Base-by-base conservation (phyloP, 176 grass and related monocot genomes). In the Oryza officinalis region DNA sequence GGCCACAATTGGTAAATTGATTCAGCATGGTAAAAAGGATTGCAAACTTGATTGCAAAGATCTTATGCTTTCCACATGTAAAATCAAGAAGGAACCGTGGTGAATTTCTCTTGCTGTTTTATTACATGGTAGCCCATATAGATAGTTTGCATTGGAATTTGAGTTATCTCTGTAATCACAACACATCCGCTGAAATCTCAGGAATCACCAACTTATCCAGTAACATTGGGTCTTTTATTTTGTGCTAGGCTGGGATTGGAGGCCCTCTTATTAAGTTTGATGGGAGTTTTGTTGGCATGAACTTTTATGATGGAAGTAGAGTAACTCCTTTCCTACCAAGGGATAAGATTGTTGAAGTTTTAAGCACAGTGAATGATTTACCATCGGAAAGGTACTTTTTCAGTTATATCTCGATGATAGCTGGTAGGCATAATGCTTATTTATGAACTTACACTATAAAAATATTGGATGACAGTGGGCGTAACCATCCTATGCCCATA, bases 251-350 rank as follows among this genome's bases (percentile, higher is more conserved):
- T 52, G 79, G n/a, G 46, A 81, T 71, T 60, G 79, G 47, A 71
- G 79, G 79, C 14, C 60, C 71, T 38, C 61, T 84, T 40, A 54
- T 67, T 75, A 35, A 50, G 52, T 13, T 84, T 76, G n/a, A 67
- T 38, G 81, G 81, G 60, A 67, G 5, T 67, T 75, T 67, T 49
- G 72, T 84, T 22, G 44, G 71, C n/a, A 40, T 76, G 72, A 84
- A 84, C 44, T 84, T 84, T 66, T 76, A 67, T 26, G 71, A 84
- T 84, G 45, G 6, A n/a, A 52, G 32, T 27, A 17, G 0, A 27
- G 23, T 41, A 76, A 68, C 72, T 41, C 82, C 72, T 68, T 76
- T 76, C 72, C 63, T 84, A 11, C 46, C 72, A 43, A 76, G 14
- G 63, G 7, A 6, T 20, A 76, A 68, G 45, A 37, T 84, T 54